phyloP scores from a whole-genome alignment of 2,329 filamentous ascomycete genomes.

The Metarhizium brunneum region DNA sequence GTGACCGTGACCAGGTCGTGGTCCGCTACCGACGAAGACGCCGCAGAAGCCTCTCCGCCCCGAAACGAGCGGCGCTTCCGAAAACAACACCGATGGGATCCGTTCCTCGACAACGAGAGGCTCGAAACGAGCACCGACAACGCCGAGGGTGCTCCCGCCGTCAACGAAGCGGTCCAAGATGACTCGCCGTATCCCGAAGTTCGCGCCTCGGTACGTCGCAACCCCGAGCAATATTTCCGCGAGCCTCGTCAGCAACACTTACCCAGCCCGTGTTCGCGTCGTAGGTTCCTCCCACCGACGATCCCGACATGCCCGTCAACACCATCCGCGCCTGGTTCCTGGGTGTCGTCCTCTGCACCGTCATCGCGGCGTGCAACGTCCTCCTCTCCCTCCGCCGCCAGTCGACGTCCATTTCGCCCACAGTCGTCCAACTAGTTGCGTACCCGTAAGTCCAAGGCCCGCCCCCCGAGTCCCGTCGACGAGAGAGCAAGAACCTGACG shows the following conservation, averaged over 20 bases:
- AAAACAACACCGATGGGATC: conserved; percentile 45
- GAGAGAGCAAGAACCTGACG: background rate
- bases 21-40: too few species aligned
- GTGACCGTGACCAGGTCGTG: too few species aligned
- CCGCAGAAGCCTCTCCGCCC: too few species aligned
- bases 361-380: conserved; percentile 46
- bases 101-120: conserved; percentile 43
- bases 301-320: conserved; percentile 39
- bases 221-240: too few species aligned
- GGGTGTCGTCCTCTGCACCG: conserved; percentile 45
- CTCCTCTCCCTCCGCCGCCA: conserved; percentile 39
- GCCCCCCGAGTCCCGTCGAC: too few species aligned
- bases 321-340: conserved; percentile 53
- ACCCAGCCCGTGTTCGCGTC: too few species aligned
- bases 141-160: conserved; percentile 30
- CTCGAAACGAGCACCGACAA: conserved; percentile 37
- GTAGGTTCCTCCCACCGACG: conserved; percentile 30
- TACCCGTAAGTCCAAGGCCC: conserved; percentile 28
- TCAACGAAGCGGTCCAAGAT: conserved; percentile 39
- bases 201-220: conserved; percentile 13
- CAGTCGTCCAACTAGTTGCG: conserved; percentile 45
- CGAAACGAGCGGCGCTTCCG: background rate
- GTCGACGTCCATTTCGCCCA: conserved; percentile 40
- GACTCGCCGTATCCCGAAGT: conserved; percentile 32
- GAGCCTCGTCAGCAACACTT: too few species aligned